Conservation (phyloP, 805 yeast genomes). For the Metschnikowia drakensbergensis region DNA sequence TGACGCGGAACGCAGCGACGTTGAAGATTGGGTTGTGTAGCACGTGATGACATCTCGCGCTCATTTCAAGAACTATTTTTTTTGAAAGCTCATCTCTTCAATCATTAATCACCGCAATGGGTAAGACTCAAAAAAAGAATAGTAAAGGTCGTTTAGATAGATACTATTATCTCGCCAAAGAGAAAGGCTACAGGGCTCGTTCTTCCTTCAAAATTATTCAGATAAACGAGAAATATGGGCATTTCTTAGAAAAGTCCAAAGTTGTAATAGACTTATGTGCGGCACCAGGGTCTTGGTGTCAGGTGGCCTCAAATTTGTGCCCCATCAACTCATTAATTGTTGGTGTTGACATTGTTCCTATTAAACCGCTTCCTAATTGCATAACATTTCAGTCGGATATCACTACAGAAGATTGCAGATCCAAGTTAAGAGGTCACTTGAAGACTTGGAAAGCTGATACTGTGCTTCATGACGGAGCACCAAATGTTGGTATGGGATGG, state of each 20-base stretch:
- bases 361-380: conserved; percentile 91
- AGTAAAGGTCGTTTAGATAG: conserved; percentile 99
- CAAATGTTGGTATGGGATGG: conserved; percentile 99
- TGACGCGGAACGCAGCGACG: conserved; percentile 30
- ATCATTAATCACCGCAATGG: conserved; percentile 46
- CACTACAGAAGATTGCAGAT: conserved; percentile 96
- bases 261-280: conserved; percentile 98
- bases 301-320: conserved; percentile 90
- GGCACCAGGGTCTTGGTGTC: conserved; percentile 99
- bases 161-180: conserved; percentile 94
- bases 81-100: conserved; percentile 10
- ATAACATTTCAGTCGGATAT: conserved; percentile 95
- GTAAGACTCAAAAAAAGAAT: conserved; percentile 89
- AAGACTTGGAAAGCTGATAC: conserved; percentile 99
- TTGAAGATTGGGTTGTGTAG: conserved; percentile 14
- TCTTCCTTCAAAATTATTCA: conserved; percentile 93
- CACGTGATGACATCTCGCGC: conserved; percentile 15
- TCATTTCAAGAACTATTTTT: conserved; percentile 3
- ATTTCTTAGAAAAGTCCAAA: conserved; percentile 87
- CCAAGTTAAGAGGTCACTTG: conserved; percentile 90
- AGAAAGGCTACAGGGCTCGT: conserved; percentile 98
- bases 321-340: conserved; percentile 91
- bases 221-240: conserved; percentile 94
- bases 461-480: conserved; percentile 99
- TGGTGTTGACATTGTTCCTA: conserved; percentile 98